These are phyloP conservation scores for Eleusine coracana DNA, from an alignment of 176 grass and related monocot species.

Conservation along the genomic window DNA sequence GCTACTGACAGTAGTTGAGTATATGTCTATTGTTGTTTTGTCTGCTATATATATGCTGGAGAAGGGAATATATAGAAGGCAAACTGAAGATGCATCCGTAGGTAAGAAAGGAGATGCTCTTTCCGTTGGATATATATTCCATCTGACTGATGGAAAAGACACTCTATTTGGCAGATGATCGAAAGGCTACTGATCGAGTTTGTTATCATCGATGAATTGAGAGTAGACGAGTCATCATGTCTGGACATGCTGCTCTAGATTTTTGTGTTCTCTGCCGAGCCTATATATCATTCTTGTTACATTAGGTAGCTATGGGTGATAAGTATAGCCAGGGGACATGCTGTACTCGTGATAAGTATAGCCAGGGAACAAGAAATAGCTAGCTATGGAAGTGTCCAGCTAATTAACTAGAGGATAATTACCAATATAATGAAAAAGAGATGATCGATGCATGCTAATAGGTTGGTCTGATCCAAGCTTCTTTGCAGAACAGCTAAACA, in stretches of 20 bases:
- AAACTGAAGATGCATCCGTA: conserved; percentile 6
- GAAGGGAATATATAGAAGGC: background rate
- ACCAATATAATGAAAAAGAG: background rate
- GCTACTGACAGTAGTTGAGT: background rate
- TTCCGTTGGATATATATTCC: conserved; percentile 1
- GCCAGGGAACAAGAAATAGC: background rate
- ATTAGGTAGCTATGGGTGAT: background rate
- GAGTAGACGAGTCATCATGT: conserved; percentile 26
- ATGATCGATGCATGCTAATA: background rate
- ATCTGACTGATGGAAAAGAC: conserved; percentile 39
- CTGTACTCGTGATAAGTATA: background rate
- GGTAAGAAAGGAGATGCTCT: conserved; percentile 39
- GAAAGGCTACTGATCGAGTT: conserved; percentile 19
- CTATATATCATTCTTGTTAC: conserved; percentile 31
- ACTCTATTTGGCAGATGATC: conserved; percentile 36
- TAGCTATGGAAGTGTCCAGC: background rate
- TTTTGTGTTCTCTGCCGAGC: conserved; percentile 10
- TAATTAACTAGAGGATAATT: conserved; percentile 3
- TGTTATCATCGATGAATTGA: conserved; percentile 33
- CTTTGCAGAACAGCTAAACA: background rate
- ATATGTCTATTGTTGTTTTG: background rate
- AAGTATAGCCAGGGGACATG: background rate
- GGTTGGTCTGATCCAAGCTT: background rate
- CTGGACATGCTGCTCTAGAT: conserved; percentile 11
- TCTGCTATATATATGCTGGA: conserved; percentile 4